These are phyloP conservation scores for Viola odorata DNA, from an alignment of 345 rosid species.

Conservation along the genomic window DNA sequence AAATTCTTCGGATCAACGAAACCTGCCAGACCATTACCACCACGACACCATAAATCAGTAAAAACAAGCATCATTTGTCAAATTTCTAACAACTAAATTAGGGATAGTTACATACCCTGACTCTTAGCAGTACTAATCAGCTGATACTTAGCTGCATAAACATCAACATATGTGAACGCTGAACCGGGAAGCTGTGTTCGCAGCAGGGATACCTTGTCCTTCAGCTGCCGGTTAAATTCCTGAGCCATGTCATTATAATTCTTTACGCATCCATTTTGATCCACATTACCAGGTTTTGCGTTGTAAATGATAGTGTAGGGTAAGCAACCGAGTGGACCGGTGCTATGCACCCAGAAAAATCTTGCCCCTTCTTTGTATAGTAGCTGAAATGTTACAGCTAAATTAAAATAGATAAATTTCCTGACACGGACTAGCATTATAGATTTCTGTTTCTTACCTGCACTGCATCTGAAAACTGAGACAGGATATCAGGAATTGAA, in stretches of 20 bases:
- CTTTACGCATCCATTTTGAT: constrained; percentile 45
- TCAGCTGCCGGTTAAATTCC: constrained; percentile 37
- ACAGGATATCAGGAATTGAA: constrained; percentile 39
- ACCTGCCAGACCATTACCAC: neutral
- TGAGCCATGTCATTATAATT: constrained; percentile 44
- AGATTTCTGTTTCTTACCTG: constrained; percentile 23
- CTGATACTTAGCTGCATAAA: constrained; percentile 47
- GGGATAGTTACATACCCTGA: constrained; percentile 30
- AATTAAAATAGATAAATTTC: neutral
- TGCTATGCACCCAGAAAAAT: constrained; percentile 65
- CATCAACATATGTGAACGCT: constrained; percentile 40
- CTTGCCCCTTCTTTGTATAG: constrained; percentile 38
- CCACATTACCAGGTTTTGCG: constrained; percentile 22
- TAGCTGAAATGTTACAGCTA: constrained; percentile 22
- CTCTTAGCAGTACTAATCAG: constrained; percentile 30
- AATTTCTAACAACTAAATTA: neutral
- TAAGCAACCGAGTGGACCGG: constrained; percentile 74
- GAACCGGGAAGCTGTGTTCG: constrained; percentile 34
- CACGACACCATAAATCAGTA: neutral
- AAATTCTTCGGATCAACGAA: neutral
- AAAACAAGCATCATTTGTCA: neutral
- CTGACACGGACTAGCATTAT: neutral
- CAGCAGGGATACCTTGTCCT: constrained; percentile 26
- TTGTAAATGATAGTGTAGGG: constrained; percentile 29
- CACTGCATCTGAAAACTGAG: constrained; percentile 28